phyloP scores from a whole-genome alignment of 352 stramenopile species.

The Globisporangium nunn region DNA sequence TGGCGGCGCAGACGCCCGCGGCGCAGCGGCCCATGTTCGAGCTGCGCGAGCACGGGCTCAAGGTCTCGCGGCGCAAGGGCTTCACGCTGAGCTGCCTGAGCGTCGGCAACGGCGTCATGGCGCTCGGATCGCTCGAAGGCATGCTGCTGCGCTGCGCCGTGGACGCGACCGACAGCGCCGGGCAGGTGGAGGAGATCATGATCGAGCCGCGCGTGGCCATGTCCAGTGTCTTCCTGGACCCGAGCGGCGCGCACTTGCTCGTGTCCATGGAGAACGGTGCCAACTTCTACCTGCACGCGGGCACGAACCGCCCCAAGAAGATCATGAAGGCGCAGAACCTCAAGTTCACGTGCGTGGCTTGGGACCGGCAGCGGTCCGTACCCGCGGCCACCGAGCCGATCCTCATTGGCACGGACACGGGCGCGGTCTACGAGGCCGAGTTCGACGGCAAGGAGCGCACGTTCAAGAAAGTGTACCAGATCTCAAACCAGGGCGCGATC shows the following conservation, averaged over 20 bases:
- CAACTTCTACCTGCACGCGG: conserved; percentile 82
- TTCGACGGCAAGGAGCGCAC: conserved; percentile 82
- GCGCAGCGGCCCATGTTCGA: conserved; percentile 83
- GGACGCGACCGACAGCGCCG: conserved; percentile 67
- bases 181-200: conserved; percentile 82
- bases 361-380: conserved; percentile 70
- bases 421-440: conserved; percentile 75
- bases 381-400: conserved; percentile 53
- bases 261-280: conserved; percentile 86
- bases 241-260: conserved; percentile 69
- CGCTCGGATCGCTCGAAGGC: conserved; percentile 76
- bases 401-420: conserved; percentile 75
- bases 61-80: conserved; percentile 76
- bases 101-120: conserved; percentile 75
- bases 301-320: conserved; percentile 73
- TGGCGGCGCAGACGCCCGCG: conserved; percentile 31
- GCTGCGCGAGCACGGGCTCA: conserved; percentile 79
- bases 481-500: conserved; percentile 82
- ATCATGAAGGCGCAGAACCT: conserved; percentile 77
- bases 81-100: conserved; percentile 81
- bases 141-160: conserved; percentile 74
- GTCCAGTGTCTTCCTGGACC: conserved; percentile 74
- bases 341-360: conserved; percentile 76
- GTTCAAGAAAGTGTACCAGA: conserved; percentile 88
- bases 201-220: conserved; percentile 84